Percentiles rank a stretch among this genome's conserved stretches.
Conservation (phyloP, 2,329 filamentous ascomycete species). For the Pyricularia grisea region DNA sequence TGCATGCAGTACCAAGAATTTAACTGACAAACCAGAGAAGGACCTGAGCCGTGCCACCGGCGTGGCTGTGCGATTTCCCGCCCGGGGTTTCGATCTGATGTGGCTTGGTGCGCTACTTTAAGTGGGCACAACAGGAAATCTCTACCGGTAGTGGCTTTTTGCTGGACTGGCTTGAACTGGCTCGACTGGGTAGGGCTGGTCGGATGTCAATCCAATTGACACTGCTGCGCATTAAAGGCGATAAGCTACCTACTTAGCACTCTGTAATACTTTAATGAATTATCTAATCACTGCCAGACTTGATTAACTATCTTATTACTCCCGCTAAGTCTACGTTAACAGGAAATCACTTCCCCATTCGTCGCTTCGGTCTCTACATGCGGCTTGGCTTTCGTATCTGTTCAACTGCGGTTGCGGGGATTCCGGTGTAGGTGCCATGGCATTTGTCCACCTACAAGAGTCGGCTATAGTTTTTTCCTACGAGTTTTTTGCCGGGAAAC, state of each 20-base stretch:
- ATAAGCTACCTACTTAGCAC: background rate
- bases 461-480: background rate
- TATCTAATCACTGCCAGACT: background rate
- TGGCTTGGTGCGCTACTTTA: background rate
- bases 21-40: background rate
- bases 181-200: background rate
- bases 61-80: background rate
- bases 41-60: background rate
- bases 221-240: background rate
- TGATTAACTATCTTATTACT: background rate
- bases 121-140: background rate
- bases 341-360: background rate
- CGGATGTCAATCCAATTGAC: background rate
- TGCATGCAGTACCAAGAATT: background rate
- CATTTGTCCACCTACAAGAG: background rate
- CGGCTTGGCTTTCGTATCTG: background rate
- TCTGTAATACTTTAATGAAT: background rate
- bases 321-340: background rate
- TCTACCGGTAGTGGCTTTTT: background rate
- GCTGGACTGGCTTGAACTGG: background rate
- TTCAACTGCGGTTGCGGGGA: background rate
- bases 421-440: background rate
- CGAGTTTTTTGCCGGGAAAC: background rate
- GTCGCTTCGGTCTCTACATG: background rate
- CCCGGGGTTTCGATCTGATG: background rate